Conservation (phyloP, 768 basidiomycete genomes). For the Mycena venus region DNA sequence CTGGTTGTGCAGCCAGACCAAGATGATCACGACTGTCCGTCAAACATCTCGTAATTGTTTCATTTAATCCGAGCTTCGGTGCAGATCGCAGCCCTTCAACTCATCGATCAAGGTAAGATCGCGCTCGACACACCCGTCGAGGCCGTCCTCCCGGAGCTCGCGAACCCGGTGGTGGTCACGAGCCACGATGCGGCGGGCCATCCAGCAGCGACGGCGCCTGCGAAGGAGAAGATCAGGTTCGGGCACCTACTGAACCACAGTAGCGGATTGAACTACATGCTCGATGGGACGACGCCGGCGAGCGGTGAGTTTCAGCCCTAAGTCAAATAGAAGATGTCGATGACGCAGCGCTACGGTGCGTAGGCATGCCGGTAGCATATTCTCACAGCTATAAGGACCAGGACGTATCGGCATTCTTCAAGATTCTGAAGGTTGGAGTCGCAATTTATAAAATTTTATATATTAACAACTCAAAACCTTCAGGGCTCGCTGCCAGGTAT, state of each 20-base stretch:
- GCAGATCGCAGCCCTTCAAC: slow-evolving; percentile 46
- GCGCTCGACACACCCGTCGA: slow-evolving; percentile 41
- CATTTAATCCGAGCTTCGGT: too few species aligned
- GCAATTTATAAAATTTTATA: background rate
- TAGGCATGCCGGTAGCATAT: slow-evolving; percentile 27
- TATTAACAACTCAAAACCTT: background rate
- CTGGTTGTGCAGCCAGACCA: slow-evolving; percentile 25
- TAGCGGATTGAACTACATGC: slow-evolving; percentile 45
- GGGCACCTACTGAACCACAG: slow-evolving; percentile 48
- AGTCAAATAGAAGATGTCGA: too few species aligned
- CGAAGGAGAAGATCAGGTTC: slow-evolving; percentile 40
- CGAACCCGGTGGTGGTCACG: slow-evolving; percentile 40
- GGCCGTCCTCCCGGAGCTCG: slow-evolving; percentile 43
- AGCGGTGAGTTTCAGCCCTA: background rate
- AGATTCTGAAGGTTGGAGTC: slow-evolving; percentile 38
- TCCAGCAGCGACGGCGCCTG: slow-evolving; percentile 32
- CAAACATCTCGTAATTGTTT: too few species aligned
- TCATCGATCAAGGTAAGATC: slow-evolving; percentile 46
- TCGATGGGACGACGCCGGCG: background rate
- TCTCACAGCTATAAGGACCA: slow-evolving; percentile 39
- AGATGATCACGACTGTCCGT: slow-evolving; percentile 20
- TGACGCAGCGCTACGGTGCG: background rate
- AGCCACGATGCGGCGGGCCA: slow-evolving; percentile 18
- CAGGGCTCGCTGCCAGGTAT: slow-evolving; percentile 40
- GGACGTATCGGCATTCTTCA: slow-evolving; percentile 39